Conservation (phyloP, 2,329 filamentous ascomycete genomes). For the Phoma sp. region DNA sequence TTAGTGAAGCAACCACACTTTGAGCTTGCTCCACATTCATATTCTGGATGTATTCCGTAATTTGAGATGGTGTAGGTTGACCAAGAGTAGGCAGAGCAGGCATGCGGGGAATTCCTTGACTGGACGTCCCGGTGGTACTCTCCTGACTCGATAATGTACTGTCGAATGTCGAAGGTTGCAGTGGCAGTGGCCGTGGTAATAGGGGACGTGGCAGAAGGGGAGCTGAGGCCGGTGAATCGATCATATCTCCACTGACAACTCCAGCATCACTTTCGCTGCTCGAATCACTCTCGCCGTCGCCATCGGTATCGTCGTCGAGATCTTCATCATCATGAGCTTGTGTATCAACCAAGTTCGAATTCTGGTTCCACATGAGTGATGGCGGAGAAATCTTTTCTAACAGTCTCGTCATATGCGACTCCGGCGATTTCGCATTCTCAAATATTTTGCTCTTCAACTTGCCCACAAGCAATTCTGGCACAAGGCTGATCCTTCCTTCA, state of each 20-base stretch:
- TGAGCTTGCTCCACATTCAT: slow-evolving; percentile 14
- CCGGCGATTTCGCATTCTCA: slow-evolving; percentile 7
- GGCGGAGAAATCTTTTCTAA: no score
- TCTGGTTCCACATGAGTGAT: no score
- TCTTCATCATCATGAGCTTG: background rate
- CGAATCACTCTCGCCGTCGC: slow-evolving; percentile 3
- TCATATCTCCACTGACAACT: background rate
- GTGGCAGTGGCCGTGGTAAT: background rate
- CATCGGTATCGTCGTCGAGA: background rate
- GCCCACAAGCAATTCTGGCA: slow-evolving; percentile 26
- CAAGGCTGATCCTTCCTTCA: slow-evolving; percentile 20
- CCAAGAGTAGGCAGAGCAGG: background rate
- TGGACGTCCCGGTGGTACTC: background rate
- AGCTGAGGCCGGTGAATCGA: background rate
- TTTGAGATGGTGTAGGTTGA: background rate
- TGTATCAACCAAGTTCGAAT: background rate
- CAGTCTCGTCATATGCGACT: no score
- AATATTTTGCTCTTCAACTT: slow-evolving; percentile 32
- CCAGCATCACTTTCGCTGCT: background rate
- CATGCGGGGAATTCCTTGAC: background rate
- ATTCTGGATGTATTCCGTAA: slow-evolving; percentile 20
- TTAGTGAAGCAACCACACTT: slow-evolving; percentile 13
- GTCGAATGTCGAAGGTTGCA: background rate
- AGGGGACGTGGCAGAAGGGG: background rate
- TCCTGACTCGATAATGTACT: background rate